A percentile compares a stretch with the other conserved stretches of the same genome.
phyloP scores from a whole-genome alignment of 2,329 filamentous ascomycete species.

The Colletotrichum sp. region DNA sequence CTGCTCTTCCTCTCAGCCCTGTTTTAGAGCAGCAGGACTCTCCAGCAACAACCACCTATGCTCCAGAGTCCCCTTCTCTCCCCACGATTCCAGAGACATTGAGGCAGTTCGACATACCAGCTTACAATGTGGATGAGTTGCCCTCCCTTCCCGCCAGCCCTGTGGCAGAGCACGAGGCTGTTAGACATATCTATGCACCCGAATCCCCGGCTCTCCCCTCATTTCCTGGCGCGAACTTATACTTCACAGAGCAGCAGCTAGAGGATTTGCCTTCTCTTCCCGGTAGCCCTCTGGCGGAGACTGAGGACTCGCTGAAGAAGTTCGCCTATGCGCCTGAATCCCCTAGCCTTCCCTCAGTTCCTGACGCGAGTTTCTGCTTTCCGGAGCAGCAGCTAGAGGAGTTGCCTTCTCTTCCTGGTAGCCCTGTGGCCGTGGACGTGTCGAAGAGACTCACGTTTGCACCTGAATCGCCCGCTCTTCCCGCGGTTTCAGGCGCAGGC shows the following conservation, averaged over 20 bases:
- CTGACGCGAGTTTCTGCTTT: not conserved
- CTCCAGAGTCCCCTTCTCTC: not conserved
- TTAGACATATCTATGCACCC: not conserved
- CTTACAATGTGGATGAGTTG: not conserved
- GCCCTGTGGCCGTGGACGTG: not conserved
- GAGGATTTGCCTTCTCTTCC: constrained; percentile 3
- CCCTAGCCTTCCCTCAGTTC: not conserved
- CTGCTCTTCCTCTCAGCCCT: not conserved
- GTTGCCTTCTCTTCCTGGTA: constrained; percentile 16
- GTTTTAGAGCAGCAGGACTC: not conserved
- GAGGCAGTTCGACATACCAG: not conserved
- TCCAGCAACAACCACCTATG: not conserved
- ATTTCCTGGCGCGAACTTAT: not conserved
- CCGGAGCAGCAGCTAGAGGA: not conserved
- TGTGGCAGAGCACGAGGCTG: not conserved
- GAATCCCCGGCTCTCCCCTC: not conserved
- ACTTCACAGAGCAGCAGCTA: not conserved
- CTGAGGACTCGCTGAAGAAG: too few relatives aligned
- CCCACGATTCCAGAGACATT: not conserved
- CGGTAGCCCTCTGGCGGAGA: not conserved
- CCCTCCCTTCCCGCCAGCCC: not conserved
- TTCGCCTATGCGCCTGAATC: not conserved
- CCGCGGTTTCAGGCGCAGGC: not conserved
- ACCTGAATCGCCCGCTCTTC: not conserved
- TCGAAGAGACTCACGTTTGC: not conserved